phyloP scores from a whole-genome alignment of 306 rosid genomes.

The Castanea sativa region DNA sequence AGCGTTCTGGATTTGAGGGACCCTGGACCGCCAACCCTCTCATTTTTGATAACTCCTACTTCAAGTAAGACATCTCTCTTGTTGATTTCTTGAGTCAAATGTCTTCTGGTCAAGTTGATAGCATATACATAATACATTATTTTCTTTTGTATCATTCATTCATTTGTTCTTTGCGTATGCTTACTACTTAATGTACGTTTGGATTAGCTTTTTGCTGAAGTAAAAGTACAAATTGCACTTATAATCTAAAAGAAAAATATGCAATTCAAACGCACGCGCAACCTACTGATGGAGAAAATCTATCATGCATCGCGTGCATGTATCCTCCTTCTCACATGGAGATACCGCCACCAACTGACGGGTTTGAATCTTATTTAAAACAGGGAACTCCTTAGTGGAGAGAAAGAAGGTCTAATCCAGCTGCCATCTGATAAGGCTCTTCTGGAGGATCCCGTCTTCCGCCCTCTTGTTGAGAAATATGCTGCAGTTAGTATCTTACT shows the following conservation, averaged over 20 bases:
- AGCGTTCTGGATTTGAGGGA: conserved; percentile 72
- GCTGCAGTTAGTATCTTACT: conserved; percentile 34
- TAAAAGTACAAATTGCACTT: no score
- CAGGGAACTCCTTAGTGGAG: conserved; percentile 43
- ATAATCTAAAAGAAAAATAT: no score
- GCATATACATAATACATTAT: not conserved
- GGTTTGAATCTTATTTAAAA: not conserved
- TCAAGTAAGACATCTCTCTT: conserved; percentile 29
- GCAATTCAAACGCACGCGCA: no score
- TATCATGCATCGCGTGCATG: no score
- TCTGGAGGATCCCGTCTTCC: conserved; percentile 52
- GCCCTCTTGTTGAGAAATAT: conserved; percentile 56
- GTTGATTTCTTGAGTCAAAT: conserved; percentile 5
- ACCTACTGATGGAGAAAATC: no score
- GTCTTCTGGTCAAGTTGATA: not conserved
- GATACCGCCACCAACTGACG: no score
- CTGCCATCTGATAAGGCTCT: conserved; percentile 64
- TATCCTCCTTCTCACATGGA: no score
- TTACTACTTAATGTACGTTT: not conserved
- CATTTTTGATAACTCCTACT: conserved; percentile 56
- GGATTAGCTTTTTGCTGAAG: no score
- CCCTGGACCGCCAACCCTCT: conserved; percentile 61
- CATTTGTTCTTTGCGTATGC: not conserved
- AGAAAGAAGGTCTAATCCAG: conserved; percentile 42
- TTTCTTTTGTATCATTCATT: not conserved